Conservation (phyloP, 2,329 filamentous ascomycete species). For the Claviceps quebecensis region DNA sequence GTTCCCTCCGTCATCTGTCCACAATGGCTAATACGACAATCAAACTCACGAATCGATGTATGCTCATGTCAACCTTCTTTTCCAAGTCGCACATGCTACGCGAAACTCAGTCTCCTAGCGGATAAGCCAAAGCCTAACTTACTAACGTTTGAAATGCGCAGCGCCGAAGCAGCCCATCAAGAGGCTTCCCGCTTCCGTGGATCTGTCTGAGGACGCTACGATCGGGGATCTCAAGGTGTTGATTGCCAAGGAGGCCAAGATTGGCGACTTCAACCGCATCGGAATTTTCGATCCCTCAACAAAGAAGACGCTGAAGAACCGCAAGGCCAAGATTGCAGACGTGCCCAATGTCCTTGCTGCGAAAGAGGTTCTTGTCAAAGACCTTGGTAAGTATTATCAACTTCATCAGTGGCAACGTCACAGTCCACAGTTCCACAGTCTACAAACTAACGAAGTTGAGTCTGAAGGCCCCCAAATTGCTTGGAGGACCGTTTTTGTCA, state of each 20-base stretch:
- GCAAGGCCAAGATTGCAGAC: conserved; percentile 36
- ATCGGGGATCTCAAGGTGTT: conserved; percentile 45
- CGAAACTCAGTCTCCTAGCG: not conserved
- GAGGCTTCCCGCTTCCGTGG: conserved; percentile 37
- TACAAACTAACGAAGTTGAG: not conserved
- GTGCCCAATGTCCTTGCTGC: conserved; percentile 33
- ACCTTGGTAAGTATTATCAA: conserved; percentile 52
- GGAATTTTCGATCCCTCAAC: conserved; percentile 46
- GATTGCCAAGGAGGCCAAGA: conserved; percentile 36
- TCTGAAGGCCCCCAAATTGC: conserved; percentile 65
- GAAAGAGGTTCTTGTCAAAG: conserved; percentile 69
- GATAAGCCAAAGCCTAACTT: not conserved
- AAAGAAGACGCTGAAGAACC: conserved; percentile 50
- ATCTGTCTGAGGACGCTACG: conserved; percentile 35
- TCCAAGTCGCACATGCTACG: not conserved
- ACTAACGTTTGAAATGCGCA: conserved; percentile 8
- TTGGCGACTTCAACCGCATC: conserved; percentile 46
- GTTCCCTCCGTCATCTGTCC: not conserved
- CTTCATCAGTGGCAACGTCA: no score
- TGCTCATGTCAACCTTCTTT: not conserved
- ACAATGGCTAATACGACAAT: conserved; percentile 8
- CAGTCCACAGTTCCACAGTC: not conserved
- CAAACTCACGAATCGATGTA: conserved; percentile 12
- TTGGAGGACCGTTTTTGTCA: conserved; percentile 87
- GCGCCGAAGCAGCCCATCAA: conserved; percentile 37